Base-by-base conservation (phyloP, 345 rosid species). In the Carallia brachiata region DNA sequence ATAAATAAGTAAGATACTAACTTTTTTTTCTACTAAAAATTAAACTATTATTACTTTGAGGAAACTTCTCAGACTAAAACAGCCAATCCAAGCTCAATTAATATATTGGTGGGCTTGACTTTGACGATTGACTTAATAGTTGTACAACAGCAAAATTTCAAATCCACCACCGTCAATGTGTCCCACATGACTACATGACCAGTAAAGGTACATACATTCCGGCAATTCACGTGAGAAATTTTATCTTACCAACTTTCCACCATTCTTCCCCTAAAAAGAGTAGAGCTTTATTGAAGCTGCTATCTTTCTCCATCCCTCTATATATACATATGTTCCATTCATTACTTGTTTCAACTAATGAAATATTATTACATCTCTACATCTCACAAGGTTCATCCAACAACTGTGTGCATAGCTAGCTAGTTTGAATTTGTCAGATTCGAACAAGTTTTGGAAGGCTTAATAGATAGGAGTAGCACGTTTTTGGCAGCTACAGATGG, bases 61-160 rank as follows among this genome's bases (percentile, higher is more conserved):
- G 23, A 23, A 23, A 23, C 23, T 23, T 23, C 23, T 23, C 23
- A 23, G 23, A 23, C 23, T 23, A 23, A 23, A 23, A 23, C 23
- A 23, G 23, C 23, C 23, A 23, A 23, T 23, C 23, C 23, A 23
- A 23, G 23, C 23, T 23, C 23, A 23, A 23, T 23, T 23, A 23
- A 53, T 73, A 23, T 54, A 37, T 54, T 62, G 73, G 77, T 74
- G 77, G 77, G 77, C 72, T 68, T 68, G 77, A 68, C 77, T 74
- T 74, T 74, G 72, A 62, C 71, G 10, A 61, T 36, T 8, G 7
- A 62, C 27, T 4, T 1, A 4, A 18, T 2, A 8, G 12, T 65
- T 68, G 17, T 56, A 15, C n/a, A 27, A 57, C 36, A 0, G 15
- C 36, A 19, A 23, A 7, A 34, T 15, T 44, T 28, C 68, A 34